A percentile compares a stretch with the other conserved stretches of the same genome.
phyloP scores from a whole-genome alignment of 139 green algal genomes.

The Ulvella scutata region DNA sequence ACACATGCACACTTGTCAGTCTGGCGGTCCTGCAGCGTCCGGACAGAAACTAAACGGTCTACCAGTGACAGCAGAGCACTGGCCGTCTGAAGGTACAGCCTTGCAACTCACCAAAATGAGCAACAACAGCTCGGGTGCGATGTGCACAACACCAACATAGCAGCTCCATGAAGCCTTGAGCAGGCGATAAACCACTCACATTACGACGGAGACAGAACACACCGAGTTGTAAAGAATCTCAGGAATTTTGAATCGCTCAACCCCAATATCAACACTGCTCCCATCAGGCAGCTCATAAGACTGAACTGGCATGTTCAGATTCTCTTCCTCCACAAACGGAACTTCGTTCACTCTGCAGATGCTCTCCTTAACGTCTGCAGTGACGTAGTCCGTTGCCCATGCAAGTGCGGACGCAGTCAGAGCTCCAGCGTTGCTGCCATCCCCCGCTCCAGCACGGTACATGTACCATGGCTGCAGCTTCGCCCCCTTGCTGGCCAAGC shows the following conservation, averaged over 20 bases:
- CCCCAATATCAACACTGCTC: slow-evolving; percentile 63
- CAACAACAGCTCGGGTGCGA: no score
- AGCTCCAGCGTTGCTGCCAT: slow-evolving; percentile 9
- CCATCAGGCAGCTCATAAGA: slow-evolving; percentile 70
- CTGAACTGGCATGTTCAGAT: slow-evolving; percentile 55
- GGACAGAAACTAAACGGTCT: no score
- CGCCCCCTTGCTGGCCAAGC: slow-evolving; percentile 16
- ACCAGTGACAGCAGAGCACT: no score
- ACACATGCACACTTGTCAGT: no score
- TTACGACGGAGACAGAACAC: not conserved
- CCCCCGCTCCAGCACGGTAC: slow-evolving; percentile 21
- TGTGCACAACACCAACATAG: no score
- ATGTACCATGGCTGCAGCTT: slow-evolving; percentile 52
- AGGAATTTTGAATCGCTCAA: slow-evolving; percentile 63
- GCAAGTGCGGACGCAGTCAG: slow-evolving; percentile 27
- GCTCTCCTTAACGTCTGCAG: slow-evolving; percentile 66
- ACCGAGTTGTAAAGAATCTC: slow-evolving; percentile 72
- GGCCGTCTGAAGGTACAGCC: no score
- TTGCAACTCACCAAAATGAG: no score
- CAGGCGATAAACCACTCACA: not conserved
- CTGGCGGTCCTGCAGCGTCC: no score
- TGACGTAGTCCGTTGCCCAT: slow-evolving; percentile 21
- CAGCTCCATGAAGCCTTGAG: no score
- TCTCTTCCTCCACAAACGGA: slow-evolving; percentile 53
- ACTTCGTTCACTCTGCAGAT: slow-evolving; percentile 59